Evolutionary conservation across 208 protist genomes (phyloP).

Genomic region (Entamoeba moshkovskii): DNA sequence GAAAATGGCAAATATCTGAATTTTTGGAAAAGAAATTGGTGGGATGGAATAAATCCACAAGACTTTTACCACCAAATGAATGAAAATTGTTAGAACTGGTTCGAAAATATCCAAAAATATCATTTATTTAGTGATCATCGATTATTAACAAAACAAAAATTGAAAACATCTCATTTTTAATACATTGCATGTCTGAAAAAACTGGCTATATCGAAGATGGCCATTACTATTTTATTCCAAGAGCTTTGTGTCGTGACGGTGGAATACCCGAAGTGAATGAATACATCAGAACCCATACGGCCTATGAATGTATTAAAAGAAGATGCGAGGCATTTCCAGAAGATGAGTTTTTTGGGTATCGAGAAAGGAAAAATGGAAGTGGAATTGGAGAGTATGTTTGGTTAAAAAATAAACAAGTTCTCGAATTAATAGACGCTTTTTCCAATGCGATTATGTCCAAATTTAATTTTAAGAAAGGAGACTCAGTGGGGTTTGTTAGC

Average conservation of each 20-base stretch:
- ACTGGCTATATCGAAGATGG: not conserved
- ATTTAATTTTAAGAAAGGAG: not conserved
- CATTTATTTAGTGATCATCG: no score
- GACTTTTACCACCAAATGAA: no score
- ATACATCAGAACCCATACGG: not conserved
- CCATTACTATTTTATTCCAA: not conserved
- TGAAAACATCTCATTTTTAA: no score
- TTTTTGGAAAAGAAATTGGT: no score
- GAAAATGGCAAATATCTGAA: no score
- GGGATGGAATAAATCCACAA: no score
- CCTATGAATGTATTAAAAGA: not conserved
- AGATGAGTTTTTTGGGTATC: not conserved
- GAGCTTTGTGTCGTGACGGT: not conserved
- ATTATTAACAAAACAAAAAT: no score
- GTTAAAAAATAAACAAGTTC: not conserved
- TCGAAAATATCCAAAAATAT: no score
- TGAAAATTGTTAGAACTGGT: no score
- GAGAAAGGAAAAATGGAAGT: not conserved
- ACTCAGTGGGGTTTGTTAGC: not conserved
- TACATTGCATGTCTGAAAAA: no score
- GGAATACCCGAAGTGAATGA: not conserved
- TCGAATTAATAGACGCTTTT: not conserved
- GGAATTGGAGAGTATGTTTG: not conserved
- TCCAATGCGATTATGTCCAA: not conserved
- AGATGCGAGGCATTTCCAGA: not conserved